Percentiles rank a stretch among this genome's conserved stretches.
Conservation (phyloP, 1,139 yeast species). For the Ogataea hybrid region DNA sequence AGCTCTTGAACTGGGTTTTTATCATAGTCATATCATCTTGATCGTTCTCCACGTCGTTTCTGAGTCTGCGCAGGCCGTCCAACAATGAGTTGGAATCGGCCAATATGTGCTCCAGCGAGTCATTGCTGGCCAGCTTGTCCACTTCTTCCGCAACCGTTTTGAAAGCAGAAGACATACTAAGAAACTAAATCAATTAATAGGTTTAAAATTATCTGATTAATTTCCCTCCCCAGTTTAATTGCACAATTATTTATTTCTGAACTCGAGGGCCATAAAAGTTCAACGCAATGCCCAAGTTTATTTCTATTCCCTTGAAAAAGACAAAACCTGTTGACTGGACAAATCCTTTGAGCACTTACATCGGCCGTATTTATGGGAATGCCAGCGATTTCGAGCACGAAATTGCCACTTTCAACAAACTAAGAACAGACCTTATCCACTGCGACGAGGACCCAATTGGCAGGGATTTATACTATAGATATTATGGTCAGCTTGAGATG, state of each 20-base stretch:
- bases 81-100: conserved; percentile 13
- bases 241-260: not conserved
- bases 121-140: conserved; percentile 10
- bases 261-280: not conserved
- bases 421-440: conserved; percentile 63
- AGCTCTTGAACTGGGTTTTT: conserved; percentile 4
- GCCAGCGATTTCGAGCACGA: conserved; percentile 58
- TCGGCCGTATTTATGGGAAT: conserved; percentile 63
- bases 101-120: conserved; percentile 32
- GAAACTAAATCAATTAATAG: not conserved
- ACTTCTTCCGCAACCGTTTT: conserved; percentile 17
- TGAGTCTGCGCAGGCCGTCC: conserved; percentile 6
- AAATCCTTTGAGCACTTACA: conserved; percentile 57
- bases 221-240: conserved; percentile 8
- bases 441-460: conserved; percentile 50
- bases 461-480: conserved; percentile 58
- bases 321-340: conserved; percentile 67
- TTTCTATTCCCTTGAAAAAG: conserved; percentile 48
- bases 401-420: conserved; percentile 50
- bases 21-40: conserved; percentile 1
- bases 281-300: conserved; percentile 29
- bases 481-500: conserved; percentile 81
- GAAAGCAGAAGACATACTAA: conserved; percentile 14
- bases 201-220: not conserved
- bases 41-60: conserved; percentile 7